phyloP scores from a whole-genome alignment of 2,329 filamentous ascomycete species.

The Neofusicoccum ribis region DNA sequence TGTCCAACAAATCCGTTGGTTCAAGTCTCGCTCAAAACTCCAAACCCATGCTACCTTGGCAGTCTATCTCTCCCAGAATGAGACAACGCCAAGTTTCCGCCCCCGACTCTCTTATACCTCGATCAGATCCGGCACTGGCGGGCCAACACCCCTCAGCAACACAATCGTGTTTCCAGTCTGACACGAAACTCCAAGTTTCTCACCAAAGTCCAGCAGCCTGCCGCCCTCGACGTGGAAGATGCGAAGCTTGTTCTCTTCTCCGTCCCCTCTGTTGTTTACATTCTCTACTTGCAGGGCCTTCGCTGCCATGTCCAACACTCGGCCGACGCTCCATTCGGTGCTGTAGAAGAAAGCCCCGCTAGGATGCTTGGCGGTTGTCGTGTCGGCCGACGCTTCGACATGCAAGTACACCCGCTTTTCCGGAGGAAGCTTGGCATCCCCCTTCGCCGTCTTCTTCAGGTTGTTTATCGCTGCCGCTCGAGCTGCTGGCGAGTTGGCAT shows the following conservation, averaged over 20 bases:
- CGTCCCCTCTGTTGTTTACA: slow-evolving; percentile 73
- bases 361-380: slow-evolving; percentile 78
- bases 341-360: slow-evolving; percentile 56
- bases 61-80: background rate
- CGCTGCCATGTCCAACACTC: slow-evolving; percentile 76
- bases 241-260: slow-evolving; percentile 76
- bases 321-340: slow-evolving; percentile 82
- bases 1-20: background rate
- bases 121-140: slow-evolving; percentile 71
- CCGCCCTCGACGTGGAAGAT: slow-evolving; percentile 95
- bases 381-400: slow-evolving; percentile 87
- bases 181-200: slow-evolving; percentile 74
- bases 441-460: slow-evolving; percentile 85
- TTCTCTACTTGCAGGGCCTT: slow-evolving; percentile 77
- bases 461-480: slow-evolving; percentile 70
- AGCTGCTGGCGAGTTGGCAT: slow-evolving; percentile 52
- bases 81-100: background rate
- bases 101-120: slow-evolving; percentile 38
- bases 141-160: slow-evolving; percentile 78
- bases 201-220: slow-evolving; percentile 79
- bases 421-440: slow-evolving; percentile 74
- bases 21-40: slow-evolving; percentile 2
- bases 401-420: slow-evolving; percentile 90
- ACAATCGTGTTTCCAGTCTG: slow-evolving; percentile 89
- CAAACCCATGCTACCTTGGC: background rate